Base-by-base conservation (phyloP, 1,284 basidiomycete species). In the Testicularia cyperi region DNA sequence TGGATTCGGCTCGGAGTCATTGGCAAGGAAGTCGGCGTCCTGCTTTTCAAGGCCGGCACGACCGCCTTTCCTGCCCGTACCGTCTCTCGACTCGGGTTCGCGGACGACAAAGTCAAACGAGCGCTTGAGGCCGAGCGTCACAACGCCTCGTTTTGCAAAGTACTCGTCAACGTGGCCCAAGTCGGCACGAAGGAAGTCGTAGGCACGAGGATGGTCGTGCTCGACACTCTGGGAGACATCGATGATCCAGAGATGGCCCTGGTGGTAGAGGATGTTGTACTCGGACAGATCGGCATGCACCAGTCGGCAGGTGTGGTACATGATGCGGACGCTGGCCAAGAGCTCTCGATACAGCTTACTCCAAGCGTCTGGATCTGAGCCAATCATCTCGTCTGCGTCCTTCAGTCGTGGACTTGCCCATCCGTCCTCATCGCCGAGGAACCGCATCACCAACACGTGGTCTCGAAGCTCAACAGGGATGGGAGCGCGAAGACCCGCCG, bases 181-280 rank as follows among this genome's bases (percentile, higher is more conserved):
- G 78, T 99, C 95, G 29, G 83, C 86, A 22, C 94, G 86, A 34
- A 99, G 81, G 78, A 99, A 99, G 77, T 99, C 94, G 39, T 68
- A 74, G 7, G 74, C 90, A 27, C 87, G 82, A 0, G 94, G 94
- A 72, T 99, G 95, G 77, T 98, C 94, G 72, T 97, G 92, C 74
- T 99, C 95, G 30, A 99, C 94, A 43, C 89, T 92, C 78, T 99
- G 95, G 3, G 91, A 95, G 52, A 99, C 95, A 77, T 99, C 95
- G 78, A 99, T 98, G 72, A 98, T 88, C 79, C 84, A 92, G 13
- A 96, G 82, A 72, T 92, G 89, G 2, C 64, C 69, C 12, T 79
- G 61, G 69, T 84, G 83, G 51, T 81, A 82, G 84, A 99, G 82
- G 61, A 99, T 87, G 76, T 99, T 99, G 83, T 98, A 99, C 78